phyloP scores from a whole-genome alignment of 2,329 filamentous ascomycete species.

The Nannizziopsis arthrosporioides region DNA sequence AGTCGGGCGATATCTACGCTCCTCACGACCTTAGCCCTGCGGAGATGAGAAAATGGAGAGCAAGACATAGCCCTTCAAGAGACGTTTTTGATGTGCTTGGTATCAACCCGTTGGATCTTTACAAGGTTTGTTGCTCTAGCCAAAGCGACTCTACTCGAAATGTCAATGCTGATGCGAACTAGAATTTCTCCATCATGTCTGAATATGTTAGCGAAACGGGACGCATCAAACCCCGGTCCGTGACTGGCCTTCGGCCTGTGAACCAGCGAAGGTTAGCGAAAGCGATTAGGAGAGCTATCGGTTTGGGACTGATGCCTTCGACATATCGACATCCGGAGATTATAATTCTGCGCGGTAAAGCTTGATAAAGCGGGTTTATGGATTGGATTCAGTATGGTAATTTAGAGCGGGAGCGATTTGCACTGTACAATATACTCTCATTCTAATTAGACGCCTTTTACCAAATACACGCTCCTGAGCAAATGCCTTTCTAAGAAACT shows the following conservation, averaged over 20 bases:
- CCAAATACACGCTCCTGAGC: neutral
- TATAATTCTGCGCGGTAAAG: slow-evolving; percentile 29
- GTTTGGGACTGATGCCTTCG: slow-evolving; percentile 82
- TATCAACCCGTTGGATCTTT: slow-evolving; percentile 70
- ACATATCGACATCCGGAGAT: slow-evolving; percentile 82
- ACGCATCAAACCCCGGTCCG: slow-evolving; percentile 62
- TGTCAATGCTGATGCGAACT: neutral
- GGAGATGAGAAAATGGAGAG: slow-evolving; percentile 74
- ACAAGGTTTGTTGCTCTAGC: slow-evolving; percentile 53
- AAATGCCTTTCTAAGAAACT: neutral
- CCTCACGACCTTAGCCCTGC: slow-evolving; percentile 70
- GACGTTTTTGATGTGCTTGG: slow-evolving; percentile 74
- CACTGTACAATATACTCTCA: slow-evolving; percentile 3
- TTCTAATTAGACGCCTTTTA: neutral
- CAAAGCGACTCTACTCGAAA: neutral
- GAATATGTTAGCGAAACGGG: slow-evolving; percentile 80
- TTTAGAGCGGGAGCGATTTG: slow-evolving; percentile 1
- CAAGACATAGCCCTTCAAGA: slow-evolving; percentile 40
- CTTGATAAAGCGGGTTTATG: neutral
- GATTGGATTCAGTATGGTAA: neutral
- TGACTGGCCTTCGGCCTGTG: slow-evolving; percentile 69
- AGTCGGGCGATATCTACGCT: slow-evolving; percentile 72
- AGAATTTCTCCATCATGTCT: slow-evolving; percentile 89
- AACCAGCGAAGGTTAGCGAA: slow-evolving; percentile 93
- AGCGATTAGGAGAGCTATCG: slow-evolving; percentile 78